Evolutionary conservation across 345 rosid genomes (phyloP), one percentile per base, ranked within the genome.

Genomic region (Theobroma cacao): DNA sequence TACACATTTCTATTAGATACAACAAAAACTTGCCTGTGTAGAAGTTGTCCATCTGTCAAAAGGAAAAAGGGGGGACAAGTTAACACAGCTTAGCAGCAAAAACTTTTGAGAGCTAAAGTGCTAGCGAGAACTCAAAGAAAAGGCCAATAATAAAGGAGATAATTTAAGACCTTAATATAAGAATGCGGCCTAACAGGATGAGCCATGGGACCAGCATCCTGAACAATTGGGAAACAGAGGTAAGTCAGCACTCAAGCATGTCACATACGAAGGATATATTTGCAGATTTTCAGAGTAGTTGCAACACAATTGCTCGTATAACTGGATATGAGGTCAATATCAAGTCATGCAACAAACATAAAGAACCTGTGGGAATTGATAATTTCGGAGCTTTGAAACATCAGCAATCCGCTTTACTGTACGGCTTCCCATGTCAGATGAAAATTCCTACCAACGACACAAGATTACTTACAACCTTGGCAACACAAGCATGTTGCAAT

Each of bases 131-230:
- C 17, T 63, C 55, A n/a, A 38, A 59, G 53, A 62, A 36, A 72
- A 17, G 5, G 33, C 40, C 7, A 60, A 40, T 7, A 63, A 34
- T 38, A 75, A 72, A 73, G 58, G 18, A 41, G 48, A 74, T 30
- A 72, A 63, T 36, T 66, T 30, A 83, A 79, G 67, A 96, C 99
- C 99, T 94, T 94, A 80, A 96, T 94, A 85, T 96, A 96, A 81
- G 98, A 96, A 88, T 96, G 98, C 12, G 99, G 98, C 64, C 97
- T 88, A 72, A 96, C 98, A 79, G 99, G 99, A 85, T 96, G 98
- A 80, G 99, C 98, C 98, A 96, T 96, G 30, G 99, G 99, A 87
- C 99, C 98, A 78, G 93, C 91, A 92, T 96, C 99, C 99, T 94
- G 81, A 58, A 76, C 70, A 62, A 61, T 75, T 18, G 34, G 60